Evolutionary conservation across 2,329 filamentous ascomycete species (phyloP).

Genomic region (Claviceps humidiphila): DNA sequence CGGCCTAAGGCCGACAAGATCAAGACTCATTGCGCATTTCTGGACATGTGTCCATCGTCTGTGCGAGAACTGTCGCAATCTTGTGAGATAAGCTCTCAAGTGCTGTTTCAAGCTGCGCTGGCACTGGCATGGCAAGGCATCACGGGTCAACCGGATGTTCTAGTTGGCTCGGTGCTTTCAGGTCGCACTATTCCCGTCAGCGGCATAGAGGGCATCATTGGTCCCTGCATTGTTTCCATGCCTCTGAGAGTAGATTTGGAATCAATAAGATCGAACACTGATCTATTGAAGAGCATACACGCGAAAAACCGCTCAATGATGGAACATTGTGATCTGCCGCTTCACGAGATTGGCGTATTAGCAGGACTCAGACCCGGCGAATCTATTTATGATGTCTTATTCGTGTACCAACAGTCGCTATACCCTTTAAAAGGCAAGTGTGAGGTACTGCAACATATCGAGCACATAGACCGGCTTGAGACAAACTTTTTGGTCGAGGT

Average conservation of each 20-base stretch:
- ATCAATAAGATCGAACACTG: slow-evolving; percentile 35
- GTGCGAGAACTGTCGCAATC: slow-evolving; percentile 22
- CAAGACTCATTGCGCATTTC: background rate
- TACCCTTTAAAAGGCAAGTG: slow-evolving; percentile 18
- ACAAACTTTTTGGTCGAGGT: slow-evolving; percentile 66
- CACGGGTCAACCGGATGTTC: slow-evolving; percentile 49
- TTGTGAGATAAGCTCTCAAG: slow-evolving; percentile 47
- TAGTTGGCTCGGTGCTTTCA: slow-evolving; percentile 70
- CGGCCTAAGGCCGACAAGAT: slow-evolving; percentile 8
- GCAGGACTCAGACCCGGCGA: slow-evolving; percentile 40
- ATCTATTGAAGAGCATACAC: slow-evolving; percentile 53
- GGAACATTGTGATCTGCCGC: slow-evolving; percentile 46
- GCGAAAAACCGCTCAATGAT: slow-evolving; percentile 51
- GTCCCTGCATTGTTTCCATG: slow-evolving; percentile 66
- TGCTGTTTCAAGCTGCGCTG: slow-evolving; percentile 63
- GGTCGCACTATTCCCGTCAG: slow-evolving; percentile 62
- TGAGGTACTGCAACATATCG: slow-evolving; percentile 36
- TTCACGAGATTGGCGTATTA: slow-evolving; percentile 55
- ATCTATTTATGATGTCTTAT: slow-evolving; percentile 60
- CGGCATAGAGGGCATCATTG: slow-evolving; percentile 59
- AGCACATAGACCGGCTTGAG: slow-evolving; percentile 59
- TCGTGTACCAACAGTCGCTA: slow-evolving; percentile 74
- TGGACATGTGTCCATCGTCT: slow-evolving; percentile 9
- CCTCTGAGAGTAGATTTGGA: slow-evolving; percentile 54
- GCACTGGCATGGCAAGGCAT: slow-evolving; percentile 53